A percentile compares a stretch with the other conserved stretches of the same genome.
Conservation (phyloP, 2,329 filamentous ascomycete genomes). For the Madurella mycetomatis region DNA sequence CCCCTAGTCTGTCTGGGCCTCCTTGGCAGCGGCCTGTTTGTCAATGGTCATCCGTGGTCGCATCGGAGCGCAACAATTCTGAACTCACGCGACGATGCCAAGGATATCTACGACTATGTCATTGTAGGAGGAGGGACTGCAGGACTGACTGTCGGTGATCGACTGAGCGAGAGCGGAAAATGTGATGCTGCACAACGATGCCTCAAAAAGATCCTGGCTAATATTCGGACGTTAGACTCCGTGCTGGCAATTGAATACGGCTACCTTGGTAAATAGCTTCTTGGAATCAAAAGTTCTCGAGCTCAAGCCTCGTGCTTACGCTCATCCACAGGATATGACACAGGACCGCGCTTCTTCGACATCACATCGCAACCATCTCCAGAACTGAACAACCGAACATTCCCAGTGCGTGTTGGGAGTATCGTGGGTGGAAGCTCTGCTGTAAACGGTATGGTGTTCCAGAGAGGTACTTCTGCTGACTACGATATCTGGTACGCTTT, state of each 20-base stretch:
- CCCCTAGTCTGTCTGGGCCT: too few species aligned
- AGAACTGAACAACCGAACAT: constrained; percentile 25
- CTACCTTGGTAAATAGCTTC: constrained; percentile 10
- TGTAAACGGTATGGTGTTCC: constrained; percentile 3
- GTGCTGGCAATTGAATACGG: constrained; percentile 24
- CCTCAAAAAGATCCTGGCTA: constrained; percentile 7
- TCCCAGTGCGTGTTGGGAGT: constrained; percentile 24
- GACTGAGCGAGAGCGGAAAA: constrained; percentile 12
- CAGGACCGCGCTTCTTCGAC: constrained; percentile 5
- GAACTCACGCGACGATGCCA: background rate
- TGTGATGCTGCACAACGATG: constrained; percentile 23
- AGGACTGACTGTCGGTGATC: constrained; percentile 3
- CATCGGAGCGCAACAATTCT: too few species aligned
- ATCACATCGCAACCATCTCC: background rate
- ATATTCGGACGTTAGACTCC: background rate
- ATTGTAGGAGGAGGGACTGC: constrained; percentile 5
- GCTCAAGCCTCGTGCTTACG: background rate
- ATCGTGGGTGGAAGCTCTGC: constrained; percentile 5
- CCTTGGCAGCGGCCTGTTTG: too few species aligned
- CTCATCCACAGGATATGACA: constrained; percentile 19
- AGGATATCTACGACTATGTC: constrained; percentile 18
- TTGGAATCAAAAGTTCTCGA: background rate
- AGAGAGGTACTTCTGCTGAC: background rate
- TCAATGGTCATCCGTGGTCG: too few species aligned
- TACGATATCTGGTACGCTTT: constrained; percentile 1